These are phyloP conservation scores for Sporormia fimetaria DNA, from an alignment of 495 filamentous ascomycete species.

Conservation along the genomic window DNA sequence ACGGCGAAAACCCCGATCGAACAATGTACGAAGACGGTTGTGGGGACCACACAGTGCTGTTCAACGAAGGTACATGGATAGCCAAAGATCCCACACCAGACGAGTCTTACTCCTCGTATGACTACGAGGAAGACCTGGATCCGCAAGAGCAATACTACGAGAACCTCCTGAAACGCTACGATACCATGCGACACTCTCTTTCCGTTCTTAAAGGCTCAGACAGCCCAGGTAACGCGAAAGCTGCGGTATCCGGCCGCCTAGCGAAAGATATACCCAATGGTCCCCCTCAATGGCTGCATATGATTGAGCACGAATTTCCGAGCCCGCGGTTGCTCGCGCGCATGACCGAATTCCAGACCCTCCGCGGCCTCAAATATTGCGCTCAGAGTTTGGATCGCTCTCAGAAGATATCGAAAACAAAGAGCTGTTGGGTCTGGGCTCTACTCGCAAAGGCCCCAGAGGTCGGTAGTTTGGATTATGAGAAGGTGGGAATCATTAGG, in stretches of 20 bases:
- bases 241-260: not conserved
- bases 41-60: constrained; percentile 48
- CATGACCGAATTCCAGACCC: constrained; percentile 51
- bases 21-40: constrained; percentile 23
- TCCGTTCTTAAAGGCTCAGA: not conserved
- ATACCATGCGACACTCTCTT: constrained; percentile 41
- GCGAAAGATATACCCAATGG: constrained; percentile 29
- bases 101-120: not conserved
- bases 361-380: constrained; percentile 41
- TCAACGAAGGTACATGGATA: constrained; percentile 60
- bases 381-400: constrained; percentile 38
- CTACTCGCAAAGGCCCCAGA: constrained; percentile 48
- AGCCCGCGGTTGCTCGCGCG: constrained; percentile 54
- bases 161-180: constrained; percentile 49
- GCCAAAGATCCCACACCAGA: constrained; percentile 26
- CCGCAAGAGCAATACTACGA: constrained; percentile 52
- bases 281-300: constrained; percentile 40
- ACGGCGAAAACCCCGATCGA: constrained; percentile 14
- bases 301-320: constrained; percentile 47
- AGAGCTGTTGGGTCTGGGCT: constrained; percentile 52
- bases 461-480: constrained; percentile 44
- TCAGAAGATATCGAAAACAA: constrained; percentile 37
- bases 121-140: constrained; percentile 4
- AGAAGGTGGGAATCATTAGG: constrained; percentile 46
- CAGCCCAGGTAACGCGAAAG: not conserved